Percentiles rank a stretch among this genome's conserved stretches.
Conservation (phyloP, 2,329 filamentous ascomycete species). For the Tothia fuscella region DNA sequence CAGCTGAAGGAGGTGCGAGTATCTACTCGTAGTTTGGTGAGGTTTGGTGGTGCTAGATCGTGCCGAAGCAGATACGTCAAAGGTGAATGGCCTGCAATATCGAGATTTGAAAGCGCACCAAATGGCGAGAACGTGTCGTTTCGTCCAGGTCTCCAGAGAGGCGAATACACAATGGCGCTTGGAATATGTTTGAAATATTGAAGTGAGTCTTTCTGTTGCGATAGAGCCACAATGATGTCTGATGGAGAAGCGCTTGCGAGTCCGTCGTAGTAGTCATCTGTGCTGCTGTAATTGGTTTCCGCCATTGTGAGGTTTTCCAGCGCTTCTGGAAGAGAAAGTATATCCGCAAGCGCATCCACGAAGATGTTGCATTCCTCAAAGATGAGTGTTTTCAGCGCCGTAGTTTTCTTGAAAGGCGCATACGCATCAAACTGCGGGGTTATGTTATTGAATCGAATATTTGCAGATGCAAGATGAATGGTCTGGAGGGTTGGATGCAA, state of each 20-base stretch:
- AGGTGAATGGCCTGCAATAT: no score
- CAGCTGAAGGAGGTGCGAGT: no score
- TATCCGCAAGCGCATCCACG: neutral
- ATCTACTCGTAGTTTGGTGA: neutral
- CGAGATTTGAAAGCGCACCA: neutral
- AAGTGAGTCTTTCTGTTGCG: neutral
- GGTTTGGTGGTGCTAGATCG: neutral
- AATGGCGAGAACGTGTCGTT: neutral
- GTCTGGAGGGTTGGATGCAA: constrained; percentile 1
- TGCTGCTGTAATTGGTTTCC: constrained; percentile 1
- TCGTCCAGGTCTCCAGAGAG: neutral
- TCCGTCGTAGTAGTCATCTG: neutral
- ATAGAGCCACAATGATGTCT: neutral
- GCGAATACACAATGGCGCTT: neutral
- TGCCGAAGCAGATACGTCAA: no score
- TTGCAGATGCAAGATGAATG: neutral
- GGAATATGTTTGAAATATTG: constrained; percentile 2
- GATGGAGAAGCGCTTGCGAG: neutral
- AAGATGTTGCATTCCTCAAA: constrained; percentile 9
- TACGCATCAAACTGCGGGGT: neutral
- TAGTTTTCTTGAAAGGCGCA: neutral
- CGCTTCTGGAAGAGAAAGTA: constrained; percentile 1
- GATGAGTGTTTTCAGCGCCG: neutral
- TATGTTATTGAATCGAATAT: neutral
- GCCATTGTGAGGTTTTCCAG: constrained; percentile 1